A percentile compares a stretch with the other conserved stretches of the same genome.
These are phyloP conservation scores for Hericium coralloides DNA, from an alignment of 768 basidiomycete genomes.

Conservation along the genomic window DNA sequence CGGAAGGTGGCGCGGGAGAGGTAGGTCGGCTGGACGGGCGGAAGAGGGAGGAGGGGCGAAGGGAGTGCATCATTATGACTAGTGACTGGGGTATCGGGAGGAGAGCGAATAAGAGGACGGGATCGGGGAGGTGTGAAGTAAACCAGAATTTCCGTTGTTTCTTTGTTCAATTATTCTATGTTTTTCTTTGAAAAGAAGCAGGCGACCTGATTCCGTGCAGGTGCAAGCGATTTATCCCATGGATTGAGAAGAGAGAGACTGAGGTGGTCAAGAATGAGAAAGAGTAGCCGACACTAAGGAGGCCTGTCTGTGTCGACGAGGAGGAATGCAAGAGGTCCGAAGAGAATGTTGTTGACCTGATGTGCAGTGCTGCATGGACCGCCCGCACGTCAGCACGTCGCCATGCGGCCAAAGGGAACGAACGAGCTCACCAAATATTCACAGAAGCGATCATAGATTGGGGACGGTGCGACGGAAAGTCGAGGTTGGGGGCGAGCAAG, in stretches of 20 bases:
- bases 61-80: constrained; percentile 45
- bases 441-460: constrained; percentile 17
- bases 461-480: neutral
- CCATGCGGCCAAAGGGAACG: neutral
- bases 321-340: constrained; percentile 49
- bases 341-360: constrained; percentile 44
- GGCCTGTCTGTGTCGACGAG: constrained; percentile 68
- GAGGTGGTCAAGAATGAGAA: neutral
- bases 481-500: neutral
- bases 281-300: constrained; percentile 44
- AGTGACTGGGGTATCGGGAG: constrained; percentile 7
- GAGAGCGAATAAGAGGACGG: constrained; percentile 15
- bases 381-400: neutral
- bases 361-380: constrained; percentile 15
- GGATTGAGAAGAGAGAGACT: constrained; percentile 7
- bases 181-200: constrained; percentile 21
- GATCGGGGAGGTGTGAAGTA: constrained; percentile 4
- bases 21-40: constrained; percentile 54
- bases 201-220: constrained; percentile 32
- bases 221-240: constrained; percentile 35
- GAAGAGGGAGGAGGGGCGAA: constrained; percentile 61
- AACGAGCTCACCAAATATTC: constrained; percentile 11
- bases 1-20: constrained; percentile 39
- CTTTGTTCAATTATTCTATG: constrained; percentile 11
- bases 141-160: constrained; percentile 3